phyloP scores from a whole-genome alignment of 2,329 filamentous ascomycete genomes.

The Scolecobasidium constrictum region DNA sequence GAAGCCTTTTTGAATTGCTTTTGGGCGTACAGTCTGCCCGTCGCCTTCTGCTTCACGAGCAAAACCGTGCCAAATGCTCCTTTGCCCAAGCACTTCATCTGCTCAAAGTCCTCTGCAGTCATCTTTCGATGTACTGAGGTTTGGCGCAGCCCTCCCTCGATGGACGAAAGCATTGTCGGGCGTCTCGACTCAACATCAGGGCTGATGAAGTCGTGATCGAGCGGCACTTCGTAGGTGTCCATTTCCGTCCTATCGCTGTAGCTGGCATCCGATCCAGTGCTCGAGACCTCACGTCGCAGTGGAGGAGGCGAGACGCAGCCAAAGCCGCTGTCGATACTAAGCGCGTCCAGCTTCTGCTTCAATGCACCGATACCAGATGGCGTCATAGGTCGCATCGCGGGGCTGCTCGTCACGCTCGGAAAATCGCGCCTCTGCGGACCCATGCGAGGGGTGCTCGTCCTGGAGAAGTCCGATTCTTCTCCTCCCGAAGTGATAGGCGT shows the following conservation, averaged over 20 bases:
- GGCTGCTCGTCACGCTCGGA: slow-evolving; percentile 40
- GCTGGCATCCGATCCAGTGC: slow-evolving; percentile 43
- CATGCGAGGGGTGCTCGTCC: slow-evolving; percentile 30
- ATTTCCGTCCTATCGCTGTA: slow-evolving; percentile 59
- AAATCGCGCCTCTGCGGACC: slow-evolving; percentile 32
- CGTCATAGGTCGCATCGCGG: slow-evolving; percentile 38
- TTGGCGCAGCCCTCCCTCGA: slow-evolving; percentile 44
- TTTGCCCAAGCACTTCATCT: slow-evolving; percentile 85
- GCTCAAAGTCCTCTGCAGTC: slow-evolving; percentile 81
- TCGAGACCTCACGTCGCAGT: slow-evolving; percentile 34
- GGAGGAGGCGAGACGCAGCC: slow-evolving; percentile 11
- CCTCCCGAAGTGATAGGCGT: slow-evolving; percentile 41
- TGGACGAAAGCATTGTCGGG: slow-evolving; percentile 19
- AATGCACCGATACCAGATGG: slow-evolving; percentile 65
- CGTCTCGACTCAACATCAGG: slow-evolving; percentile 33
- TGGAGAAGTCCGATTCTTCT: slow-evolving; percentile 43
- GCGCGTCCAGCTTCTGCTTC: slow-evolving; percentile 67
- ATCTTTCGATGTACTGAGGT: slow-evolving; percentile 63
- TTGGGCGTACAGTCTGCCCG: slow-evolving; percentile 86
- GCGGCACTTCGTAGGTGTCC: slow-evolving; percentile 73
- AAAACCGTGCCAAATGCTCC: slow-evolving; percentile 93
- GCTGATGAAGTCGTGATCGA: slow-evolving; percentile 79
- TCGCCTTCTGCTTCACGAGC: slow-evolving; percentile 79
- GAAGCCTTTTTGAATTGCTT: slow-evolving; percentile 99
- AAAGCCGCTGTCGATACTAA: slow-evolving; percentile 49